Base-by-base conservation (phyloP, 495 filamentous ascomycete species). In the Oleoguttula mirabilis region DNA sequence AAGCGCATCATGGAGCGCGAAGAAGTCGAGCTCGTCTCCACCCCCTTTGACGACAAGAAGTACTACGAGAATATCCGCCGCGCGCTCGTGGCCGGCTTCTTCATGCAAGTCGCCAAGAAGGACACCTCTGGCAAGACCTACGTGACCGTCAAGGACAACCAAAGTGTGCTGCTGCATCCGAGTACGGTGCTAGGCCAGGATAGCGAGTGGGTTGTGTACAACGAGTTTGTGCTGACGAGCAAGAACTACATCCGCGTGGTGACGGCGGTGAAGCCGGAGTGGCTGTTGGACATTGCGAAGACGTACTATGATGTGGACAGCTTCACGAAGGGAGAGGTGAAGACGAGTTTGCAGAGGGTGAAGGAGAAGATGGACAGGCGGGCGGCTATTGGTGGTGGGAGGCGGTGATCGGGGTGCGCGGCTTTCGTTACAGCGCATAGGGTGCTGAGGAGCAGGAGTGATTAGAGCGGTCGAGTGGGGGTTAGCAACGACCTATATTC, bases 41-140 rank as follows among this genome's bases (percentile, higher is more conserved):
- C 85, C 0, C 75, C 82, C 0, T 95, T 94, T 65, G 81, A 86
- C 36, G 79, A 96, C 63, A 95, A 94, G 70, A 82, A 88, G 49
- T 99, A 99, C 66, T 96, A 95, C 59, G 85, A 75, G 61, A 99
- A 99, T 56, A 96, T 99, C 55, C 82, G 86, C 16, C 79, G 84
- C 12, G 90, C 90, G 8, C 70, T 99, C n/a, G 80, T 94, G 11
- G 75, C 85, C 1, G 90, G 90, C 16, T 99, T 96, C 68, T 99
- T 99, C 70, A 99, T 99, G 90, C 92, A 99, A 57, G 82, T 96
- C n/a, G 90, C 90, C 30, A 95, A 87, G 75, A 82, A 78, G 51
- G 83, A 93, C 44, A 63, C 66, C 25, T 70, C 62, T 32, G 76
- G 76, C 50, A 94, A 93, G 72, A 74, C 72, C 25, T 99, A 99